Evolutionary conservation across 176 grass and related monocot species (phyloP).

Genomic region (Carex scoparia): DNA sequence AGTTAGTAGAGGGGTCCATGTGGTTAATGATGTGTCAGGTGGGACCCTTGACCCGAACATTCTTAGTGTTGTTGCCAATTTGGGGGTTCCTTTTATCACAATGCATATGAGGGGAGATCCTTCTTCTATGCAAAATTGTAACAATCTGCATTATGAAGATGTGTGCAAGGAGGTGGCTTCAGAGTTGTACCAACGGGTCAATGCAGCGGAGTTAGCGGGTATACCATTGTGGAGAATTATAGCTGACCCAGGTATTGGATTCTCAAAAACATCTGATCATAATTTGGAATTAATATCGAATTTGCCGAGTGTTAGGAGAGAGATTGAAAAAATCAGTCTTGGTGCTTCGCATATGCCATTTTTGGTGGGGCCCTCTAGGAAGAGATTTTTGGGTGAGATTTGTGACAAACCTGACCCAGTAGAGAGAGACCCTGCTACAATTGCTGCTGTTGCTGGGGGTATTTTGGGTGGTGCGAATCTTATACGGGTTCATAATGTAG

Average conservation of each 20-base stretch:
- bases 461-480: slow-evolving; percentile 79
- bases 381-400: slow-evolving; percentile 70
- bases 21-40: slow-evolving; percentile 84
- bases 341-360: slow-evolving; percentile 67
- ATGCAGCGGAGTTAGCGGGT: slow-evolving; percentile 51
- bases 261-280: slow-evolving; percentile 60
- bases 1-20: slow-evolving; percentile 64
- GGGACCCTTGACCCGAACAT: slow-evolving; percentile 69
- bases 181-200: slow-evolving; percentile 50
- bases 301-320: slow-evolving; percentile 42
- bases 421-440: slow-evolving; percentile 62
- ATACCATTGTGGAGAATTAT: slow-evolving; percentile 87
- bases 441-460: slow-evolving; percentile 32
- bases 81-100: slow-evolving; percentile 66
- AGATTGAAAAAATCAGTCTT: slow-evolving; percentile 55
- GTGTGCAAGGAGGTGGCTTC: slow-evolving; percentile 65
- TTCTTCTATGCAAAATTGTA: slow-evolving; percentile 71
- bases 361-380: slow-evolving; percentile 71
- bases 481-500: slow-evolving; percentile 73
- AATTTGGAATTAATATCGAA: slow-evolving; percentile 54
- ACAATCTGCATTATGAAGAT: slow-evolving; percentile 64
- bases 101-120: slow-evolving; percentile 94
- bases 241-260: slow-evolving; percentile 81
- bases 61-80: slow-evolving; percentile 56
- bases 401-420: slow-evolving; percentile 39